A percentile compares a stretch with the other conserved stretches of the same genome.
Evolutionary conservation across 352 stramenopile species (phyloP).

Genomic region (Pythium folliculosum): DNA sequence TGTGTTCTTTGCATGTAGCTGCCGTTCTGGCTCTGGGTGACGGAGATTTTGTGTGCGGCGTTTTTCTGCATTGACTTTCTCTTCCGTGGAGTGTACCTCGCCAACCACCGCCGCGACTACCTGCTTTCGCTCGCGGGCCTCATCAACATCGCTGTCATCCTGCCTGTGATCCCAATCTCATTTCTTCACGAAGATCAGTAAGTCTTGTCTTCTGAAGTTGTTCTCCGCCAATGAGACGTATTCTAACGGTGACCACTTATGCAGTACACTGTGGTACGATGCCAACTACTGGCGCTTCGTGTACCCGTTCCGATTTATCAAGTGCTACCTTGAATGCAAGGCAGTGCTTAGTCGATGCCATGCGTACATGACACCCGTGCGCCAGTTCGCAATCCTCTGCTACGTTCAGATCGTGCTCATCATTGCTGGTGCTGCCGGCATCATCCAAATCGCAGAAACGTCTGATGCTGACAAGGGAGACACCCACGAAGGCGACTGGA

Average conservation of each 20-base stretch:
- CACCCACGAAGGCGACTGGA: slow-evolving; percentile 79
- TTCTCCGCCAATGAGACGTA: neutral
- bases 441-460: slow-evolving; percentile 87
- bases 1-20: slow-evolving; percentile 37
- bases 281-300: slow-evolving; percentile 80
- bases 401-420: slow-evolving; percentile 85
- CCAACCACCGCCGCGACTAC: slow-evolving; percentile 65
- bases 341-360: slow-evolving; percentile 82
- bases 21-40: slow-evolving; percentile 62
- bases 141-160: slow-evolving; percentile 60
- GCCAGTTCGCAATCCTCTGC: slow-evolving; percentile 78
- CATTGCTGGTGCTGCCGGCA: slow-evolving; percentile 67
- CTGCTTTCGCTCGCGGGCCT: slow-evolving; percentile 59
- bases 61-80: slow-evolving; percentile 69
- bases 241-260: neutral
- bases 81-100: slow-evolving; percentile 74
- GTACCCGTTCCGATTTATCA: slow-evolving; percentile 81
- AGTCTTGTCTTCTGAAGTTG: slow-evolving; percentile 2
- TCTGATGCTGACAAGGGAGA: slow-evolving; percentile 51
- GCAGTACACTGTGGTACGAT: slow-evolving; percentile 78
- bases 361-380: slow-evolving; percentile 73
- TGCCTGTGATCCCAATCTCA: slow-evolving; percentile 75
- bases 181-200: slow-evolving; percentile 81
- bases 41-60: slow-evolving; percentile 65
- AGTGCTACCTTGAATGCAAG: slow-evolving; percentile 77